phyloP scores from a whole-genome alignment of 805 yeast genomes.

The Yamadazyma sp. region DNA sequence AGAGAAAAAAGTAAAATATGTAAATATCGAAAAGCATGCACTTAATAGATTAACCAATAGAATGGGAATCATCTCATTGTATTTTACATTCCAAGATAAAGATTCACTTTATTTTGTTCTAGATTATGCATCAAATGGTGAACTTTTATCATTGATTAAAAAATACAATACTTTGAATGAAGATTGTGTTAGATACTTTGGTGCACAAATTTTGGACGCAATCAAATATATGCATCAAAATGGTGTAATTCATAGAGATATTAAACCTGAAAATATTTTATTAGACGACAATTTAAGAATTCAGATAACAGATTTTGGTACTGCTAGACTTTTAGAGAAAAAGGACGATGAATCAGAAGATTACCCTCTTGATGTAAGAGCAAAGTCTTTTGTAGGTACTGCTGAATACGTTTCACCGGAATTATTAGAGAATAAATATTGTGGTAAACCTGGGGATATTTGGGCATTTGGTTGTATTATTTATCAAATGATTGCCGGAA shows the following conservation, averaged over 20 bases:
- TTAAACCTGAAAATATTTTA: constrained; percentile 79
- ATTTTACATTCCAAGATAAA: constrained; percentile 79
- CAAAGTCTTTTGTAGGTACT: constrained; percentile 84
- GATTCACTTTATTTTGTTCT: constrained; percentile 68
- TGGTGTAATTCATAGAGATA: constrained; percentile 79
- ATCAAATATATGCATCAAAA: constrained; percentile 66
- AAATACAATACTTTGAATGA: constrained; percentile 69
- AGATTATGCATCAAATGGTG: constrained; percentile 81
- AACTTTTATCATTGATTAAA: constrained; percentile 63
- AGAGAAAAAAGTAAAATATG: constrained; percentile 82
- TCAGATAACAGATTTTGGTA: constrained; percentile 80
- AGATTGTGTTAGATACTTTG: constrained; percentile 62
- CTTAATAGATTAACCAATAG: constrained; percentile 62
- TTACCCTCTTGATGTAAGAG: constrained; percentile 65
- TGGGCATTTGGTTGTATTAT: constrained; percentile 64
- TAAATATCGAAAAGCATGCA: constrained; percentile 78
- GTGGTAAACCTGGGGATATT: constrained; percentile 58
- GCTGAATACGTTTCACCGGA: constrained; percentile 74
- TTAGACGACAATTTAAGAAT: constrained; percentile 58
- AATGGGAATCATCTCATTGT: constrained; percentile 63
- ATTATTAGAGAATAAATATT: constrained; percentile 65
- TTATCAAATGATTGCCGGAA: constrained; percentile 63
- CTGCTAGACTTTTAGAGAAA: constrained; percentile 69
- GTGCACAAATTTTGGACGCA: constrained; percentile 74
- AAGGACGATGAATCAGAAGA: constrained; percentile 41